Evolutionary conservation across 2,329 filamentous ascomycete species (phyloP).

Genomic region (Aspergillus amoenus): DNA sequence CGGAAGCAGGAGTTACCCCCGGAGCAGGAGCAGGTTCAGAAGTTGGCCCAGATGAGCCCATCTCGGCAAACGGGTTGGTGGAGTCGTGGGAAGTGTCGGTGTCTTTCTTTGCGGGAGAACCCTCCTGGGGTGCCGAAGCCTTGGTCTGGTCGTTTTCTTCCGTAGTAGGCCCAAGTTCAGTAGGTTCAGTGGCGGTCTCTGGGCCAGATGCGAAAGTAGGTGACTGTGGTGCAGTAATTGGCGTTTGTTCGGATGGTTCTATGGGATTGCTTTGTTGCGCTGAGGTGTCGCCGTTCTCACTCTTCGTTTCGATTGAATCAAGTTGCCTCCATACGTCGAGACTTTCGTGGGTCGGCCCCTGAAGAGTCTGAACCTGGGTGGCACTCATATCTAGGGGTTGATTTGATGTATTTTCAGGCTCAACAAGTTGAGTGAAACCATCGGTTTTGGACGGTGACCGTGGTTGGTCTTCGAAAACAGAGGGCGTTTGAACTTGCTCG

Average conservation of each 20-base stretch:
- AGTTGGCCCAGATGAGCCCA: not conserved
- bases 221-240: constrained; percentile 25
- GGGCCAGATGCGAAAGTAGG: constrained; percentile 16
- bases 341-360: constrained; percentile 16
- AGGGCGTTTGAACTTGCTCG: constrained; percentile 15
- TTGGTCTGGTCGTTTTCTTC: constrained; percentile 3
- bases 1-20: not conserved
- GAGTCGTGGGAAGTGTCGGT: not conserved
- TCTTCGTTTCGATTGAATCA: constrained; percentile 7
- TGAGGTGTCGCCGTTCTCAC: constrained; percentile 11
- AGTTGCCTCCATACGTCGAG: constrained; percentile 13
- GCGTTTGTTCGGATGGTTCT: constrained; percentile 17
- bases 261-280: constrained; percentile 9
- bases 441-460: constrained; percentile 14
- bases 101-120: not conserved
- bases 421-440: constrained; percentile 13
- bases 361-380: constrained; percentile 14
- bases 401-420: constrained; percentile 13
- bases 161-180: not conserved
- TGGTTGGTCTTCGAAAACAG: constrained; percentile 13
- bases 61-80: not conserved
- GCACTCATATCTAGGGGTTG: constrained; percentile 22
- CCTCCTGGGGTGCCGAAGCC: not conserved
- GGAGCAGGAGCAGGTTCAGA: not conserved
- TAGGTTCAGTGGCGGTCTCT: constrained; percentile 4